phyloP scores from a whole-genome alignment of 352 stramenopile species.

The Phytopythium sindhum region DNA sequence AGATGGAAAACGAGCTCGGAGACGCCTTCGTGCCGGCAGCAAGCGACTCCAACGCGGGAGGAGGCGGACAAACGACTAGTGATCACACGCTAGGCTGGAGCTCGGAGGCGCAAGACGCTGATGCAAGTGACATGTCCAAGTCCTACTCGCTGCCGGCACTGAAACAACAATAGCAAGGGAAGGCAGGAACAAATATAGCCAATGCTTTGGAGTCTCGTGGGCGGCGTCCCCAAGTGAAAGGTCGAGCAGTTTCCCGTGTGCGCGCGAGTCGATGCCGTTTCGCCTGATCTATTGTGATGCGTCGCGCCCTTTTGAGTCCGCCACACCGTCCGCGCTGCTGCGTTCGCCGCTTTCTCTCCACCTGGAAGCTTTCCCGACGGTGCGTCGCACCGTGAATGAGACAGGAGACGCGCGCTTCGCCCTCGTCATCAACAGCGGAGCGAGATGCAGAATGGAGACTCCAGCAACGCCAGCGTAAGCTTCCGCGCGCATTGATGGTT shows the following conservation, averaged over 20 bases:
- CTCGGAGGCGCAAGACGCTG: conserved; percentile 14
- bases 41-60: neutral
- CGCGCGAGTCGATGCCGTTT: conserved; percentile 8
- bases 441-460: conserved; percentile 1
- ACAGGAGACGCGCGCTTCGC: neutral
- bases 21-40: neutral
- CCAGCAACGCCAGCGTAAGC: neutral
- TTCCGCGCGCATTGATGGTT: neutral
- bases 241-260: neutral
- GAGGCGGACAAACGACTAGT: neutral
- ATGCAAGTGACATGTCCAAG: conserved; percentile 28
- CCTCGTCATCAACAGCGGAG: neutral
- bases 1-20: conserved; percentile 6
- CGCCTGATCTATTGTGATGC: conserved; percentile 8
- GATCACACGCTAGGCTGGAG: conserved; percentile 32
- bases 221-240: neutral
- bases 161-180: conserved; percentile 30
- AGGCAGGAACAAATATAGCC: neutral
- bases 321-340: neutral
- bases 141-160: conserved; percentile 50
- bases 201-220: neutral
- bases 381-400: neutral
- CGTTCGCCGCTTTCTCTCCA: neutral
- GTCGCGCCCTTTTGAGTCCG: conserved; percentile 13
- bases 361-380: neutral